These are phyloP conservation scores for Stemphylium lycopersici DNA, from an alignment of 2,329 filamentous ascomycete genomes.

Conservation along the genomic window DNA sequence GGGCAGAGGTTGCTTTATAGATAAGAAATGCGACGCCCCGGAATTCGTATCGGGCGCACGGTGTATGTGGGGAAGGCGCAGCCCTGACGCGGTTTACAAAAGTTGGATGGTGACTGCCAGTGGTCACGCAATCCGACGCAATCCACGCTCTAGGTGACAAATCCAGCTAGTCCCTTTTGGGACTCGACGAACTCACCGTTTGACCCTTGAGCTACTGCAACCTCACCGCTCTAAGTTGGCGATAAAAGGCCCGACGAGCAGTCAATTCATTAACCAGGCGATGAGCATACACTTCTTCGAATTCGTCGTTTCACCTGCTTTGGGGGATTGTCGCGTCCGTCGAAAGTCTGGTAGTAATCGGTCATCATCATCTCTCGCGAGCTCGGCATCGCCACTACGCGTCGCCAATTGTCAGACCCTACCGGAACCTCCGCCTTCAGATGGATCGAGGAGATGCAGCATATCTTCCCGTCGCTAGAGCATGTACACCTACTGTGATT, in stretches of 20 bases:
- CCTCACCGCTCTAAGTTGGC: constrained; percentile 7
- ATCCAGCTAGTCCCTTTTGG: constrained; percentile 9
- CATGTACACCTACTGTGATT: constrained; percentile 13
- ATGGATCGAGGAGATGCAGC: background rate
- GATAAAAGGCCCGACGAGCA: constrained; percentile 6
- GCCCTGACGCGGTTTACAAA: constrained; percentile 10
- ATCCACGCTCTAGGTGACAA: constrained; percentile 10
- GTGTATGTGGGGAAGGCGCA: constrained; percentile 30
- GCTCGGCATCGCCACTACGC: background rate
- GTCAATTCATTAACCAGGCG: background rate
- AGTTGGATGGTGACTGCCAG: constrained; percentile 9
- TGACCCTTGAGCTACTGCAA: background rate
- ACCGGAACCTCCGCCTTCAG: background rate
- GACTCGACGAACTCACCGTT: constrained; percentile 5
- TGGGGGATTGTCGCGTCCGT: background rate
- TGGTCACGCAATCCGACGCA: constrained; percentile 19
- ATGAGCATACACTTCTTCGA: background rate
- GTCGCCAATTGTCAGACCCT: background rate
- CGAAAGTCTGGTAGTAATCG: background rate
- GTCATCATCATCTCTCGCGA: background rate
- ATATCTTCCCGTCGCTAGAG: background rate
- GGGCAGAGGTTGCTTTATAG: constrained; percentile 23
- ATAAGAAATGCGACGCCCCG: constrained; percentile 10
- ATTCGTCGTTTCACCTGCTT: background rate
- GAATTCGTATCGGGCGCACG: constrained; percentile 13